Percentiles rank a stretch among this genome's conserved stretches.
Conservation (phyloP, 1,284 basidiomycete species). For the Tilletiaria anomala region DNA sequence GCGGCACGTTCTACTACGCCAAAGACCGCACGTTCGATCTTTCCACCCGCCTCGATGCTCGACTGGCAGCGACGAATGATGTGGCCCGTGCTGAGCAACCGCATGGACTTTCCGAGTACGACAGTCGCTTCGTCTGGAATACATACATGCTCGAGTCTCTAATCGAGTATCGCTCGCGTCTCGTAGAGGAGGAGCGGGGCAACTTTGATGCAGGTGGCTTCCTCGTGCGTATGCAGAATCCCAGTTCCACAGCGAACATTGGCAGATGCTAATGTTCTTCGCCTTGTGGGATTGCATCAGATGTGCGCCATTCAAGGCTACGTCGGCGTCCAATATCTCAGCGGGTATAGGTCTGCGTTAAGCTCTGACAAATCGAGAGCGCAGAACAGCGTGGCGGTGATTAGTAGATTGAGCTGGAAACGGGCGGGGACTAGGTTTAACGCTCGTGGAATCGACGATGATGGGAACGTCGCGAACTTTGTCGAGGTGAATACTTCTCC, state of each 20-base stretch:
- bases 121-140: conserved; percentile 55
- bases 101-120: conserved; percentile 24
- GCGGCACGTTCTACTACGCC: conserved; percentile 87
- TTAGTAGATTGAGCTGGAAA: conserved; percentile 76
- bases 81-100: conserved; percentile 8
- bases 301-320: conserved; percentile 67
- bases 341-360: conserved; percentile 40
- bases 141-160: conserved; percentile 64
- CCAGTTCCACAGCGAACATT: too few species aligned
- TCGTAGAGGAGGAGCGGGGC: conserved; percentile 54
- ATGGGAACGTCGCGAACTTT: conserved; percentile 92
- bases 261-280: too few species aligned
- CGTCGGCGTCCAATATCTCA: conserved; percentile 53
- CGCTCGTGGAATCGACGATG: conserved; percentile 91
- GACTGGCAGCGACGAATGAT: conserved; percentile 39
- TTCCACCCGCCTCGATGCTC: conserved; percentile 17
- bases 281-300: neutral
- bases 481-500: conserved; percentile 48
- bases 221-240: too few species aligned
- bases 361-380: too few species aligned
- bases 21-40: conserved; percentile 70
- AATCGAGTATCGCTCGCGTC: conserved; percentile 61
- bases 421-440: conserved; percentile 94
- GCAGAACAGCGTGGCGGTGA: conserved; percentile 56
- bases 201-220: conserved; percentile 50